Percentiles rank a stretch among this genome's conserved stretches.
Evolutionary conservation across 1,139 yeast genomes (phyloP).

Genomic region (Pichia sp.): DNA sequence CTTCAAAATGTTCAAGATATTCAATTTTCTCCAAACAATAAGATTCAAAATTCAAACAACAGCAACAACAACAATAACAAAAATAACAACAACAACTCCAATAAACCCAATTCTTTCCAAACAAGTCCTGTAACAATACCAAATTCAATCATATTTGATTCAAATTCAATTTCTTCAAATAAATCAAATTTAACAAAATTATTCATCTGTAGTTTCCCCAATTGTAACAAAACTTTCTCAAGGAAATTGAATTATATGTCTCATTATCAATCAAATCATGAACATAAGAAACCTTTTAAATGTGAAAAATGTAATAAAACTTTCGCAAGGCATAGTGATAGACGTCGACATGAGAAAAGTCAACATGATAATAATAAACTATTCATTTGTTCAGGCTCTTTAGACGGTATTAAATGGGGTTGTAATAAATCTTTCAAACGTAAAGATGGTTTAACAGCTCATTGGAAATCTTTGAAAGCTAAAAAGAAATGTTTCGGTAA

Average conservation of each 20-base stretch:
- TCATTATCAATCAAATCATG: slow-evolving; percentile 27
- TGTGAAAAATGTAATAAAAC: slow-evolving; percentile 24
- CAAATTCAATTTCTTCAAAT: neutral
- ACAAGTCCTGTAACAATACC: slow-evolving; percentile 27
- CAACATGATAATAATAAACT: slow-evolving; percentile 22
- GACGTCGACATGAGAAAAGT: slow-evolving; percentile 28
- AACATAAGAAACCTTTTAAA: slow-evolving; percentile 26
- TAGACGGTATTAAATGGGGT: slow-evolving; percentile 27
- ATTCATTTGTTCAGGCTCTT: slow-evolving; percentile 25
- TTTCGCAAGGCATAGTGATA: slow-evolving; percentile 29
- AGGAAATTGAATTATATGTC: slow-evolving; percentile 28
- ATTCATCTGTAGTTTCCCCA: slow-evolving; percentile 53
- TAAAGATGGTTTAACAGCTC: slow-evolving; percentile 30
- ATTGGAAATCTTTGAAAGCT: slow-evolving; percentile 29
- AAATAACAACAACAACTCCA: neutral
- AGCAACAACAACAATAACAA: neutral
- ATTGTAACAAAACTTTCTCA: slow-evolving; percentile 26
- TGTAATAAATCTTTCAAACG: slow-evolving; percentile 28
- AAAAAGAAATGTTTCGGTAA: slow-evolving; percentile 25
- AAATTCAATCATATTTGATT: slow-evolving; percentile 60
- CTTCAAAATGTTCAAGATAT: neutral
- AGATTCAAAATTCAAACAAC: neutral
- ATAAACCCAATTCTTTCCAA: neutral
- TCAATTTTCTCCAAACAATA: too few relatives aligned
- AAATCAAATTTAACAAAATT: slow-evolving; percentile 30